Conservation (phyloP, 2,329 filamentous ascomycete genomes). For the Daldinia sp. region DNA sequence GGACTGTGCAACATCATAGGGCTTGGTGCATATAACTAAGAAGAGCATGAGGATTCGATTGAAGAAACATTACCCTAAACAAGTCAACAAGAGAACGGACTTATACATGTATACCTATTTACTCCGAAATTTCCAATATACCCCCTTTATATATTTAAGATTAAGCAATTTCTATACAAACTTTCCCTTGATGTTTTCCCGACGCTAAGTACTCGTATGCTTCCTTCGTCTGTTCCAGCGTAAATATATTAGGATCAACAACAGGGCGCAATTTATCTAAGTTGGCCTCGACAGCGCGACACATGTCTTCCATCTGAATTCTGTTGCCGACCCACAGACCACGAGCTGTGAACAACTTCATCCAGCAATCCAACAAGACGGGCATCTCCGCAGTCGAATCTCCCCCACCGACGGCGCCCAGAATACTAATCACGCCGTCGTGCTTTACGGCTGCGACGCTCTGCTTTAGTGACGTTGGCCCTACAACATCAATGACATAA, state of each 20-base stretch:
- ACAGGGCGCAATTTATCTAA: conserved; percentile 58
- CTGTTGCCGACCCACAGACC: conserved; percentile 62
- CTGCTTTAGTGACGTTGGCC: conserved; percentile 56
- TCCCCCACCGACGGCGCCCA: conserved; percentile 54
- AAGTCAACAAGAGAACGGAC: neutral
- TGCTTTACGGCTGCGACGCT: conserved; percentile 55
- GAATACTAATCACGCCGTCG: conserved; percentile 57
- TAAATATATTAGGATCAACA: conserved; percentile 60
- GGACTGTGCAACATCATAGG: neutral
- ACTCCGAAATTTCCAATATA: neutral
- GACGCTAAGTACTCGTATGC: conserved; percentile 56
- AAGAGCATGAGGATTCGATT: neutral
- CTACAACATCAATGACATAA: conserved; percentile 59
- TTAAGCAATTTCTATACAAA: conserved; percentile 45
- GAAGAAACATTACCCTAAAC: neutral
- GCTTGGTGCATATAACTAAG: neutral
- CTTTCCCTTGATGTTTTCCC: conserved; percentile 56
- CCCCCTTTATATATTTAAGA: neutral
- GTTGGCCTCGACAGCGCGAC: conserved; percentile 61
- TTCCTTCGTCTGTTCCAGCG: conserved; percentile 59
- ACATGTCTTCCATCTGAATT: conserved; percentile 65
- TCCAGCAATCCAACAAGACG: conserved; percentile 49
- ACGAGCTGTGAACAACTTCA: conserved; percentile 57
- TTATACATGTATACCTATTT: neutral
- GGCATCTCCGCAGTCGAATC: conserved; percentile 37